phyloP scores from a whole-genome alignment of 805 yeast species.

The Nadsonia fulvescens region DNA sequence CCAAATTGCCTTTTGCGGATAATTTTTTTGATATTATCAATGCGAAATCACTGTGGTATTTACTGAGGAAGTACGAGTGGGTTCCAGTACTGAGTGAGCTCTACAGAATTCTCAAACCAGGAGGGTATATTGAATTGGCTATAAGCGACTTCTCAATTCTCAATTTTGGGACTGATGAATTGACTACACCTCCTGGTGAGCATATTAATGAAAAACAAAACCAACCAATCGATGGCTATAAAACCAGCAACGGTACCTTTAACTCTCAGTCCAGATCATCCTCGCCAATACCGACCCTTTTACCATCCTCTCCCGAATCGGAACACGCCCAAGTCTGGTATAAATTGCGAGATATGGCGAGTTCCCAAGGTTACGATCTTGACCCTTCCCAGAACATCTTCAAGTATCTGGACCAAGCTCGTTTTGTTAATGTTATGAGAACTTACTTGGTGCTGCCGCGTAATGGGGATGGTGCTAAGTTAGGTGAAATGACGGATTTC shows the following conservation, averaged over 20 bases:
- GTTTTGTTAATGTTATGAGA: slow-evolving; percentile 13
- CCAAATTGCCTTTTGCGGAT: slow-evolving; percentile 17
- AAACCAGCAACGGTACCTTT: too few relatives aligned
- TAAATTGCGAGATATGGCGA: slow-evolving; percentile 6
- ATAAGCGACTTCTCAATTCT: slow-evolving; percentile 12
- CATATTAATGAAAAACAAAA: too few relatives aligned
- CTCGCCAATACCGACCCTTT: too few relatives aligned
- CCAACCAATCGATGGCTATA: too few relatives aligned
- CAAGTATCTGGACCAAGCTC: slow-evolving; percentile 9
- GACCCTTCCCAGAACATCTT: slow-evolving; percentile 8
- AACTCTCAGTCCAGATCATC: too few relatives aligned
- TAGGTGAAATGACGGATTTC: slow-evolving; percentile 17
- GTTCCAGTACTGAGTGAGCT: slow-evolving; percentile 13
- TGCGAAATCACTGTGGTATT: slow-evolving; percentile 18
- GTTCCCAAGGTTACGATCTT: slow-evolving; percentile 5
- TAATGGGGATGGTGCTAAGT: slow-evolving; percentile 18
- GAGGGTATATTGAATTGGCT: slow-evolving; percentile 16
- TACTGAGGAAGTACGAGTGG: slow-evolving; percentile 13
- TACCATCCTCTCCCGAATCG: slow-evolving; percentile 4
- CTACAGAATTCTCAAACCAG: slow-evolving; percentile 16
- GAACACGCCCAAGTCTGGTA: slow-evolving; percentile 4
- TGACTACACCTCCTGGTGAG: too few relatives aligned
- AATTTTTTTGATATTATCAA: slow-evolving; percentile 15
- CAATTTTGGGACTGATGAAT: slow-evolving; percentile 10
- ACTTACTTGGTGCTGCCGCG: slow-evolving; percentile 15